Base-by-base conservation (phyloP, 2,329 filamentous ascomycete genomes). In the Corinectria fuckeliana region DNA sequence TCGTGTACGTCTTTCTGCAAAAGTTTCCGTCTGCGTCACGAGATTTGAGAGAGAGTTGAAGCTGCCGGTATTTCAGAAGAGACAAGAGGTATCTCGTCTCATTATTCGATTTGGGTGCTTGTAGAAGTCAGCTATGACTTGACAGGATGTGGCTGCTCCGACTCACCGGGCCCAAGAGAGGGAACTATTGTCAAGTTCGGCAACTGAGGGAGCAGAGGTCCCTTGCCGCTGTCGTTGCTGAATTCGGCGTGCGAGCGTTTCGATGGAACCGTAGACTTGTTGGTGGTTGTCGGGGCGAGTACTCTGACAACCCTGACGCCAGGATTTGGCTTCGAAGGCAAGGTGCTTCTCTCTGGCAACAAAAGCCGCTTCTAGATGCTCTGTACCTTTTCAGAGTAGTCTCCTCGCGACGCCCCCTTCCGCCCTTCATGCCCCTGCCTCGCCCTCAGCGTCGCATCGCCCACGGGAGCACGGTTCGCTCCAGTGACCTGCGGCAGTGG, bases 111-210 rank as follows among this genome's bases (percentile, higher is more conserved):
- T 9, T 9, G 21, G 66, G 65, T 32, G 61, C 66, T 68, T 34
- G 16, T 9, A 36, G 21, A 39, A 1, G 23, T 56, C 34, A 56
- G 44, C 26, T 13, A 25, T n/a, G 36, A 14, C 11, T 18, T 10
- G 6, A n/a, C 14, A 8, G 20, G 4, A 13, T 4, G 8, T 23
- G 16, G 16, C 2, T 14, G 14, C 5, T 34, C 14, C 14, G 23
- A 59, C 66, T 59, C 20, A 68, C 66, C 63, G 21, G 32, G 61
- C 16, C 65, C 66, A 36, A 68, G 61, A 25, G 18, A 41, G 7
- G n/a, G 28, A 36, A 42, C 16, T 5, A 38, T 14, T 14, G 36
- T n/a, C 18, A 39, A 13, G 21, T 28, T 23, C 6, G 20, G 4
- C 11, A 28, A 4, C 13, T 9, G 45, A 34, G 28, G 32, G 16